Conservation (phyloP, 208 protist species). For the Angomonas deanei region DNA sequence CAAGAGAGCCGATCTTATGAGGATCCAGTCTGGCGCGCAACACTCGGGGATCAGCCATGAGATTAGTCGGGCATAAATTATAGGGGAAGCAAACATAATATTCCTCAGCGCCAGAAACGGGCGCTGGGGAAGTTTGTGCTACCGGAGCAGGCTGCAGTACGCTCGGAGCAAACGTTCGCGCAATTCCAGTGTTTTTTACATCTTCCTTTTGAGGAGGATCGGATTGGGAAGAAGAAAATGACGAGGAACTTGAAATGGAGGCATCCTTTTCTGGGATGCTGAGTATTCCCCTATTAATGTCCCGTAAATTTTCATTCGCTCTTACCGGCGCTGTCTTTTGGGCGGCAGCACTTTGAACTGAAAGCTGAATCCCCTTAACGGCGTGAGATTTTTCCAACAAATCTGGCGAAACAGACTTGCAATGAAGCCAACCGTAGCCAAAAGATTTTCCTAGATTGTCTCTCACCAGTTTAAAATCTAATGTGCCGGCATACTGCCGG, state of each 20-base stretch:
- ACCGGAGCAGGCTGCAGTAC: too few species aligned
- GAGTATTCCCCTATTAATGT: too few species aligned
- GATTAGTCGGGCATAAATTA: not conserved
- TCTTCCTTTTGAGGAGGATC: too few species aligned
- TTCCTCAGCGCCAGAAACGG: too few species aligned
- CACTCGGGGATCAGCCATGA: not conserved
- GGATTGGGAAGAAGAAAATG: too few species aligned
- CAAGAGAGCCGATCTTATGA: not conserved
- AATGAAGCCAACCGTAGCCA: not conserved
- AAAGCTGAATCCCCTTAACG: not conserved
- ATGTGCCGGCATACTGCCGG: not conserved
- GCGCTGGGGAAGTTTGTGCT: too few species aligned
- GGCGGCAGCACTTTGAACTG: not conserved
- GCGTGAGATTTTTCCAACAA: not conserved
- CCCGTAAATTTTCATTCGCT: too few species aligned
- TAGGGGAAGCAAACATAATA: not conserved
- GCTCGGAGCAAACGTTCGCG: too few species aligned
- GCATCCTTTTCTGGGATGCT: too few species aligned
- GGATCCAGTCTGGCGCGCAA: not conserved
- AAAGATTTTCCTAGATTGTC: not conserved
- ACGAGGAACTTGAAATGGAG: too few species aligned
- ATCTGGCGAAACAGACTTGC: not conserved
- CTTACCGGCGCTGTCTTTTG: too few species aligned
- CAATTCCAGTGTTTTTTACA: too few species aligned
- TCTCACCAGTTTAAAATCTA: not conserved